phyloP scores from a whole-genome alignment of 768 basidiomycete genomes.

The Leccinum aurantiacum region DNA sequence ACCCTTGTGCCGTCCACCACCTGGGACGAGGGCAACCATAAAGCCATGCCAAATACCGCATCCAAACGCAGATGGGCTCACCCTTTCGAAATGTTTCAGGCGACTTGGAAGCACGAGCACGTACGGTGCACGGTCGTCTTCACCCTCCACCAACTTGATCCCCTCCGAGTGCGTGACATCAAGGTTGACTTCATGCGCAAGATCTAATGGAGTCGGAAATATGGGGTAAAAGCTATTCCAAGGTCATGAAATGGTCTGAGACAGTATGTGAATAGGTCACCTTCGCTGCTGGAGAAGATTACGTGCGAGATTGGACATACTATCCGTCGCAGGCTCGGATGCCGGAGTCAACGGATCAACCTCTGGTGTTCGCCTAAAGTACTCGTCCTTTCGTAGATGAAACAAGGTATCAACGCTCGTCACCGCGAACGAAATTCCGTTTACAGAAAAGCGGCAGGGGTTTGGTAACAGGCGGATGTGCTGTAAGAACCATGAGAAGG shows the following conservation, averaged over 20 bases:
- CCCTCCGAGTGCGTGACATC: conserved; percentile 77
- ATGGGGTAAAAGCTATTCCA: conserved; percentile 84
- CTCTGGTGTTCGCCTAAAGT: conserved; percentile 65
- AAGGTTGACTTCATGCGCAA: conserved; percentile 81
- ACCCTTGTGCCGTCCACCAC: conserved; percentile 71
- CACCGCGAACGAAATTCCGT: conserved; percentile 75
- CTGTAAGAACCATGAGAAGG: conserved; percentile 39
- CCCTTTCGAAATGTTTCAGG: conserved; percentile 89
- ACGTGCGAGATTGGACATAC: conserved; percentile 76
- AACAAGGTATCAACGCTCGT: conserved; percentile 89
- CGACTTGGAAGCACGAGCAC: conserved; percentile 85
- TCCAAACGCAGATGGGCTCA: conserved; percentile 29
- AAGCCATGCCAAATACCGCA: background rate
- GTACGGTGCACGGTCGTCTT: conserved; percentile 63
- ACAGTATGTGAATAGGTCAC: conserved; percentile 37
- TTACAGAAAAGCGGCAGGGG: conserved; percentile 81
- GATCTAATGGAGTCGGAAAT: conserved; percentile 80
- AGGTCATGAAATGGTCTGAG: background rate
- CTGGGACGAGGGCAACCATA: conserved; percentile 39
- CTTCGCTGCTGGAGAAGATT: conserved; percentile 86
- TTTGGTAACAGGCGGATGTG: conserved; percentile 82
- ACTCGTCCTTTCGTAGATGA: conserved; percentile 85
- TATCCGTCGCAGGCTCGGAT: conserved; percentile 57
- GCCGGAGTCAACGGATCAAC: conserved; percentile 45
- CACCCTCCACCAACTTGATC: conserved; percentile 36